Evolutionary conservation across 169 alveolate genomes (phyloP), one percentile per base, ranked within the genome.

Genomic region (Cyclospora cayetanensis): DNA sequence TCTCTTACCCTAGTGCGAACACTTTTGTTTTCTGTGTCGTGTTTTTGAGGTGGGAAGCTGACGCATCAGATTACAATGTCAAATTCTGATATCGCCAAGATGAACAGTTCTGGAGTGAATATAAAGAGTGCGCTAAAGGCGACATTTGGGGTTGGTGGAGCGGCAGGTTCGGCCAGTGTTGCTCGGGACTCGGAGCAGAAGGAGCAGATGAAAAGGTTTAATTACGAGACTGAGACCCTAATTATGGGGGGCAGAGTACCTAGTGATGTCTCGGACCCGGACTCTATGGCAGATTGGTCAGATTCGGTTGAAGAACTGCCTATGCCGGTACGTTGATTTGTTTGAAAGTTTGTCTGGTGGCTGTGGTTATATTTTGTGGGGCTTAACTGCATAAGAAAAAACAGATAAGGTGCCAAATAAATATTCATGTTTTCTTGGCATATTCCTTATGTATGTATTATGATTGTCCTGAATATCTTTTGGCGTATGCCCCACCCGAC

Each of bases 231-330:
- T 80, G 92, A 63, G 27, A 80, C 95, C 1, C 95, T 92, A 42
- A 95, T 95, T 42, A 70, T 85, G 15, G 98, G 97, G n/a, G 74
- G 96, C 31, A 53, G 94, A 43, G 95, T 93, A 60, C 96, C 96
- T 77, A 66, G 94, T 39, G 95, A 96, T 37, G 93, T 93, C 22
- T 94, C 93, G 79, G 98, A 97, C 43, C 93, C 93, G n/a, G 90
- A 88, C 18, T 93, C 97, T 20, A 95, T 93, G 11, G 95, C 89
- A 4, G 95, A 70, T 25, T 88, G 95, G 91, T 93, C 95, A 77
- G 91, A 68, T 27, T 63, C 93, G 0, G 92, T 92, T 0, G 96
- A 95, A 9, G 84, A 88, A 35, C 46, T 74, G 1, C 93, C 93
- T 0, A 79, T 93, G 83, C 91, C 89, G 35, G 96, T 96, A 60